A percentile compares a stretch with the other conserved stretches of the same genome.
Evolutionary conservation across 2,329 filamentous ascomycete genomes (phyloP).

Genomic region (Ascochyta clinopodiicola): DNA sequence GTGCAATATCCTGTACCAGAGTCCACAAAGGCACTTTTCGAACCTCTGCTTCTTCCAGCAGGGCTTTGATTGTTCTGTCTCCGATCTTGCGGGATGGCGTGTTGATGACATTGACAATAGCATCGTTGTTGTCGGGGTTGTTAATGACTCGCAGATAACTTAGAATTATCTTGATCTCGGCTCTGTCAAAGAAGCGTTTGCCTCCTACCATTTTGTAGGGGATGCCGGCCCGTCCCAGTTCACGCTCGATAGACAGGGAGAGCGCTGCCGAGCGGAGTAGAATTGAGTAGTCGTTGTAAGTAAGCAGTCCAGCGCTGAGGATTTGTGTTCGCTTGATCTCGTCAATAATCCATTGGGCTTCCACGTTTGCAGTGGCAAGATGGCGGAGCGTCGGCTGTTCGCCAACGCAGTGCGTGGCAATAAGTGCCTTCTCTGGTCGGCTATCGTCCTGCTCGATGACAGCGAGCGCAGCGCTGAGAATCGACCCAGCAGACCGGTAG

Average conservation of each 20-base stretch:
- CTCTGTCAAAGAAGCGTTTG: conserved; percentile 87
- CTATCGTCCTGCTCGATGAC: conserved; percentile 90
- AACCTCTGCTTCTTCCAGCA: conserved; percentile 78
- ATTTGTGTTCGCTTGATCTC: conserved; percentile 76
- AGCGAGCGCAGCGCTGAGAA: conserved; percentile 78
- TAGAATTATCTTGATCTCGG: conserved; percentile 84
- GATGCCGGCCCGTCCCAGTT: conserved; percentile 79
- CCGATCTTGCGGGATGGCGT: conserved; percentile 82
- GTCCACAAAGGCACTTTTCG: conserved; percentile 76
- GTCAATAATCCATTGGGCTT: conserved; percentile 86
- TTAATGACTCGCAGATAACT: conserved; percentile 88
- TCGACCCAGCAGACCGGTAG: conserved; percentile 87
- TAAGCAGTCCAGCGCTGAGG: conserved; percentile 76
- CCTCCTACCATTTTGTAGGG: conserved; percentile 94
- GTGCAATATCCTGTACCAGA: conserved; percentile 66
- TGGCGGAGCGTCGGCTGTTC: conserved; percentile 81
- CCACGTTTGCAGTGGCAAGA: conserved; percentile 71
- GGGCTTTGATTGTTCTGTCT: conserved; percentile 73
- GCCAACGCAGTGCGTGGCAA: conserved; percentile 80
- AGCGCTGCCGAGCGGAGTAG: conserved; percentile 83
- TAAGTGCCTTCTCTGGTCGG: conserved; percentile 78
- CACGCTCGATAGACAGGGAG: conserved; percentile 84
- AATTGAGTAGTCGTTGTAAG: conserved; percentile 80
- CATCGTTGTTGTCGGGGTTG: conserved; percentile 86
- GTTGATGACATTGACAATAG: conserved; percentile 83